These are phyloP conservation scores for Euphorbia tirucalli DNA, from an alignment of 345 rosid genomes.

Conservation along the genomic window DNA sequence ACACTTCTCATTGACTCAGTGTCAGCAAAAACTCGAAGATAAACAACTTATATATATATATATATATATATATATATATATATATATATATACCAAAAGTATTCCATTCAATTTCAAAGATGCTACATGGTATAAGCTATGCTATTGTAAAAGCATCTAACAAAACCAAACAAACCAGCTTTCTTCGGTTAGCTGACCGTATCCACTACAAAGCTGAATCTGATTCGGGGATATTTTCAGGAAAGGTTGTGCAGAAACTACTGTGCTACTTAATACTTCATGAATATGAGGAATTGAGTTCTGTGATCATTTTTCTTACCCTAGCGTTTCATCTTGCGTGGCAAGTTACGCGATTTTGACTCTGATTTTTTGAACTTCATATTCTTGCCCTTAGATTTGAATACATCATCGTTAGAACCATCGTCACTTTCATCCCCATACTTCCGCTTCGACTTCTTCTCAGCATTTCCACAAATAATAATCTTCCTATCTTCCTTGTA, in stretches of 20 bases:
- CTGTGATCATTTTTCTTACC: neutral
- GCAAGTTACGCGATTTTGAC: slow-evolving; percentile 27
- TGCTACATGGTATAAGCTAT: neutral
- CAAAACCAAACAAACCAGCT: neutral
- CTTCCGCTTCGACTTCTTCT: slow-evolving; percentile 51
- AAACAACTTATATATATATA: too few species aligned
- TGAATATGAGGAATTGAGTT: too few species aligned
- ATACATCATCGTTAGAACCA: slow-evolving; percentile 55
- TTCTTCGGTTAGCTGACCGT: too few species aligned
- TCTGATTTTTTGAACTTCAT: slow-evolving; percentile 34
- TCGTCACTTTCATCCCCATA: slow-evolving; percentile 41
- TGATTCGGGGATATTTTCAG: neutral
- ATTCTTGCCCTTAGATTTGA: slow-evolving; percentile 51
- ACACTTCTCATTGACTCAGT: too few species aligned
- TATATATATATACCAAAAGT: too few species aligned
- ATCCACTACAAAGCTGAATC: too few species aligned
- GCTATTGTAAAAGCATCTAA: neutral
- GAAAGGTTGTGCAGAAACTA: neutral
- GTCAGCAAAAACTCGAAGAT: too few species aligned
- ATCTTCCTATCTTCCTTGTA: slow-evolving; percentile 56
- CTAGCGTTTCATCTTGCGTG: slow-evolving; percentile 39
- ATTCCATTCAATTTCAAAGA: neutral
- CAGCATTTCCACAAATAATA: slow-evolving; percentile 43
- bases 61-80: too few species aligned
- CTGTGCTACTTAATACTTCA: too few species aligned